These are phyloP conservation scores for Curvularia sp. DNA, from an alignment of 2,329 filamentous ascomycete genomes.

Conservation along the genomic window DNA sequence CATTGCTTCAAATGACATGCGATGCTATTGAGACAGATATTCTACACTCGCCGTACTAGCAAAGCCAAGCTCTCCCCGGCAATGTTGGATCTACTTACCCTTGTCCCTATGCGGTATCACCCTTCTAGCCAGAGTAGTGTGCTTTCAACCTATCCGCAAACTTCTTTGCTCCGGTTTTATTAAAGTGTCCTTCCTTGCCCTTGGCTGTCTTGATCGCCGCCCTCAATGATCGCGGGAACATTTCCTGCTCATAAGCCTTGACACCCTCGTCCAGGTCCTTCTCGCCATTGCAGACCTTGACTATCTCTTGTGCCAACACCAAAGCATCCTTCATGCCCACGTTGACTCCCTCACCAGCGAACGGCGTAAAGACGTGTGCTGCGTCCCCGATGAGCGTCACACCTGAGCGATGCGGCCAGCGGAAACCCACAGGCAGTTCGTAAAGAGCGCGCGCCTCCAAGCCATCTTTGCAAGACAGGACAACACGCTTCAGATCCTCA, in stretches of 20 bases:
- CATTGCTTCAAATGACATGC: neutral
- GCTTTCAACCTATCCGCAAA: slow-evolving; percentile 35
- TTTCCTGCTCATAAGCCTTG: slow-evolving; percentile 36
- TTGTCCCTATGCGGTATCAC: neutral
- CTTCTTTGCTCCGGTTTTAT: slow-evolving; percentile 23
- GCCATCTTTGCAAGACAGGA: slow-evolving; percentile 30
- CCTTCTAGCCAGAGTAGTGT: slow-evolving; percentile 14
- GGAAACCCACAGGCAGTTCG: slow-evolving; percentile 60
- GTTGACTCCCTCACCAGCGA: slow-evolving; percentile 68
- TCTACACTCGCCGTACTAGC: neutral
- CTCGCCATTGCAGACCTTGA: slow-evolving; percentile 24
- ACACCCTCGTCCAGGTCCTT: slow-evolving; percentile 33
- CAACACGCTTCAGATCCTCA: slow-evolving; percentile 30
- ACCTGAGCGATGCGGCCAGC: slow-evolving; percentile 59
- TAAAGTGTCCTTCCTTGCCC: slow-evolving; percentile 36
- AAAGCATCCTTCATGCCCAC: slow-evolving; percentile 63
- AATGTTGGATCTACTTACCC: neutral
- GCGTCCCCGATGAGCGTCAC: slow-evolving; percentile 66
- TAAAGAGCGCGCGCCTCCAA: slow-evolving; percentile 53
- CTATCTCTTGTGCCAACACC: slow-evolving; percentile 52
- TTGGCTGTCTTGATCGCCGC: slow-evolving; percentile 28
- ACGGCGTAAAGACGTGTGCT: slow-evolving; percentile 66
- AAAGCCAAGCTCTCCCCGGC: neutral
- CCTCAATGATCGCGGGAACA: slow-evolving; percentile 33
- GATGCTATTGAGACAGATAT: neutral